These are phyloP conservation scores for Chaetomium tenue DNA, from an alignment of 495 filamentous ascomycete genomes.

Conservation along the genomic window DNA sequence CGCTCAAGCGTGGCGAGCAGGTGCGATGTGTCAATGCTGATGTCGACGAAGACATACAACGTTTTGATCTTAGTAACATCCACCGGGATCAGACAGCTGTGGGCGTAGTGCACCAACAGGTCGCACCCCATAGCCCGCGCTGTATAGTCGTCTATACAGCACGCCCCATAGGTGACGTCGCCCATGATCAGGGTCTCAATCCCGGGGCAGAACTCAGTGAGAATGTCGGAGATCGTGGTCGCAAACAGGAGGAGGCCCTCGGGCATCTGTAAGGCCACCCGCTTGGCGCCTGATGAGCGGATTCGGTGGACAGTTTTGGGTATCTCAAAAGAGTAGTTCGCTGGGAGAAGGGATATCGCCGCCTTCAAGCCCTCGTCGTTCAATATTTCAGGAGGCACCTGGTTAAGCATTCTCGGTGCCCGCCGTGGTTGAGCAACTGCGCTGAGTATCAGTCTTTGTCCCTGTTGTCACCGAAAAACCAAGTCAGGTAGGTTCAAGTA, in stretches of 20 bases:
- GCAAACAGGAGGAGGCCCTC: slow-evolving; percentile 95
- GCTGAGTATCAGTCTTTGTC: slow-evolving; percentile 20
- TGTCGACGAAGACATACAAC: slow-evolving; percentile 97
- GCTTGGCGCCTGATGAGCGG: slow-evolving; percentile 69
- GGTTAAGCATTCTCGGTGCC: slow-evolving; percentile 74
- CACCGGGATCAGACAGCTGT: slow-evolving; percentile 93
- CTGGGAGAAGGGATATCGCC: slow-evolving; percentile 80
- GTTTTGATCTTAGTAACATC: slow-evolving; percentile 94
- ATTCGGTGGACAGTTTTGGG: slow-evolving; percentile 97
- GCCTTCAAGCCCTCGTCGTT: slow-evolving; percentile 84
- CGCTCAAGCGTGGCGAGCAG: slow-evolving; percentile 81
- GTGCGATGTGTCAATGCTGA: slow-evolving; percentile 87
- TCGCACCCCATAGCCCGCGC: slow-evolving; percentile 93
- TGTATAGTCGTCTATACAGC: slow-evolving; percentile 98
- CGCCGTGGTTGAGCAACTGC: slow-evolving; percentile 60
- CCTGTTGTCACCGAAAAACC: background rate
- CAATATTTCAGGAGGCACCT: slow-evolving; percentile 83
- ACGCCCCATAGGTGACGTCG: slow-evolving; percentile 97
- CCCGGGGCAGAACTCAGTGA: slow-evolving; percentile 89
- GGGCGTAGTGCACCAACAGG: slow-evolving; percentile 93
- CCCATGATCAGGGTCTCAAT: slow-evolving; percentile 96
- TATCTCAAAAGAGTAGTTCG: slow-evolving; percentile 97
- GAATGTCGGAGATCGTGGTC: slow-evolving; percentile 95
- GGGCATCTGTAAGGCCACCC: slow-evolving; percentile 91
- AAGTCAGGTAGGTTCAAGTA: slow-evolving; percentile 26